Evolutionary conservation across 2,329 filamentous ascomycete species (phyloP).

Genomic region (Lithohypha guttulata): DNA sequence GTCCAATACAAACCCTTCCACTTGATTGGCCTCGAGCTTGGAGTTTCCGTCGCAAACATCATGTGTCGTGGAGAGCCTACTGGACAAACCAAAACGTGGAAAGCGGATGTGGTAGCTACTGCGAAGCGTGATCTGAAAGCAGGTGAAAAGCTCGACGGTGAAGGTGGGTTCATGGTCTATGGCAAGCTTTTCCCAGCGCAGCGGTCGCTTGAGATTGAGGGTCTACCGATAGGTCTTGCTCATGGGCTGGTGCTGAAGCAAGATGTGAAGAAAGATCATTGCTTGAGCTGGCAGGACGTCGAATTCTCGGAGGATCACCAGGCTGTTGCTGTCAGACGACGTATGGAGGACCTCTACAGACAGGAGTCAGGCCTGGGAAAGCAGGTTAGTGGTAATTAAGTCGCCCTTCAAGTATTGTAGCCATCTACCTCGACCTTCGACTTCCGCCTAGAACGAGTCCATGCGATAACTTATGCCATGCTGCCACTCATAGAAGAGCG

Average conservation of each 20-base stretch:
- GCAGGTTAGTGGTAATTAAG: too few relatives aligned
- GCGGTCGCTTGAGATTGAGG: constrained; percentile 32
- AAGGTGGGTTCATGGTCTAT: constrained; percentile 38
- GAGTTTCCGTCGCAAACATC: constrained; percentile 35
- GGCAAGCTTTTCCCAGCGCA: constrained; percentile 34
- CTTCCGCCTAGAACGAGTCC: too few relatives aligned
- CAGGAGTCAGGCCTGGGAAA: too few relatives aligned
- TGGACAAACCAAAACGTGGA: constrained; percentile 35
- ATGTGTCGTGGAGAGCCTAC: constrained; percentile 39
- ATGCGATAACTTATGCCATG: too few relatives aligned
- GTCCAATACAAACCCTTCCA: constrained; percentile 40
- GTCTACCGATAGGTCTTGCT: constrained; percentile 35
- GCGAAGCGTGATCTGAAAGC: constrained; percentile 37
- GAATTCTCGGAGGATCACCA: constrained; percentile 32
- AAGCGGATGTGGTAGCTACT: constrained; percentile 37
- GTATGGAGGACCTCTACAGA: constrained; percentile 37
- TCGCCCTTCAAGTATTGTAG: too few relatives aligned
- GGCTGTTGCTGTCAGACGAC: constrained; percentile 31
- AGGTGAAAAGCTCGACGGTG: constrained; percentile 36
- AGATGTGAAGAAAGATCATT: constrained; percentile 33
- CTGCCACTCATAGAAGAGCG: too few relatives aligned
- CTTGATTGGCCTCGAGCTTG: constrained; percentile 38
- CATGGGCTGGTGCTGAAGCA: constrained; percentile 34
- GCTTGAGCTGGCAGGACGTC: constrained; percentile 36
- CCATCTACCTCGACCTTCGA: too few relatives aligned